A percentile compares a stretch with the other conserved stretches of the same genome.
Evolutionary conservation across 2,329 filamentous ascomycete genomes (phyloP).

Genomic region (Talaromyces atroroseus): DNA sequence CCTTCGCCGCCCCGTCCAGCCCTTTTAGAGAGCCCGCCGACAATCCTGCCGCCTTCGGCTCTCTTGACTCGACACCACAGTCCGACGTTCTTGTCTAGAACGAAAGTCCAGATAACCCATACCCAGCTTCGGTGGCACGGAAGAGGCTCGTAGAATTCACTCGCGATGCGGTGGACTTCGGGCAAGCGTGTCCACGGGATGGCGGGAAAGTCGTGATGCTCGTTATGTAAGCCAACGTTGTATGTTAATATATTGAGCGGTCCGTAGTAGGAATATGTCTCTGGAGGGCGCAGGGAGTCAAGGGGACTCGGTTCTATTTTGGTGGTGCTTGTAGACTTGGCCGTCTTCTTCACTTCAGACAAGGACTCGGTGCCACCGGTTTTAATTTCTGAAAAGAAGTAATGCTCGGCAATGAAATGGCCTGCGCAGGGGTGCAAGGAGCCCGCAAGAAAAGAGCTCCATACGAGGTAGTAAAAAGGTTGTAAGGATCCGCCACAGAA

Average conservation of each 20-base stretch:
- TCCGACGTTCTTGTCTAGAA: conserved; percentile 82
- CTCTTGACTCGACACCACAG: conserved; percentile 91
- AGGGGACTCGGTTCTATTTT: conserved; percentile 34
- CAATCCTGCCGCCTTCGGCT: conserved; percentile 65
- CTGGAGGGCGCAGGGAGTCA: conserved; percentile 66
- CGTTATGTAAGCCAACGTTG: conserved; percentile 96
- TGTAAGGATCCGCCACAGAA: conserved; percentile 47
- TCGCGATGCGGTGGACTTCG: conserved; percentile 69
- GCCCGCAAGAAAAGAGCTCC: conserved; percentile 89
- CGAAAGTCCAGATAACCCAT: conserved; percentile 91
- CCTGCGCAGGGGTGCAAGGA: conserved; percentile 90
- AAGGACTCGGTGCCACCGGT: conserved; percentile 42
- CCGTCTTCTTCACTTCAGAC: conserved; percentile 45
- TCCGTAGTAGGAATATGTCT: conserved; percentile 97
- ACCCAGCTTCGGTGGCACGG: conserved; percentile 87
- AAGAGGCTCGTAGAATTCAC: conserved; percentile 85
- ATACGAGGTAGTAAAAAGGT: conserved; percentile 73
- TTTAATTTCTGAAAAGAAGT: conserved; percentile 55
- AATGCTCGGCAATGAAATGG: conserved; percentile 98
- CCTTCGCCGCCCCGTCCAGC: conserved; percentile 39
- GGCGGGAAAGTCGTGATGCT: conserved; percentile 98
- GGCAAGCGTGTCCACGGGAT: conserved; percentile 89
- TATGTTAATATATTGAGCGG: conserved; percentile 88
- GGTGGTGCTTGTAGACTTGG: neutral
- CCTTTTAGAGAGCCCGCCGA: conserved; percentile 36